A percentile compares a stretch with the other conserved stretches of the same genome.
These are phyloP conservation scores for Suhomyces anneliseae DNA, from an alignment of 1,139 yeast species.

Conservation along the genomic window DNA sequence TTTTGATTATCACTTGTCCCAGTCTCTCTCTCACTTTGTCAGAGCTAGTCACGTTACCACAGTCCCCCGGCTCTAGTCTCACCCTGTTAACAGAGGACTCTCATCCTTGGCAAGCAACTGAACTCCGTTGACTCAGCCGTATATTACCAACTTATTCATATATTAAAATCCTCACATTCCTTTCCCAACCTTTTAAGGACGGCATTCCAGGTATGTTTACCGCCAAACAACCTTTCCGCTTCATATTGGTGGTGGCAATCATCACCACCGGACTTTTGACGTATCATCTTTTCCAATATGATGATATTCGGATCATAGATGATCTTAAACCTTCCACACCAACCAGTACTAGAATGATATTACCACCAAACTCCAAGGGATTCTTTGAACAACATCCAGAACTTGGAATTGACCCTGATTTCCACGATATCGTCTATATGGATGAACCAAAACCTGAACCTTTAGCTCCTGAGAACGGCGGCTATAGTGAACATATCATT, in stretches of 20 bases:
- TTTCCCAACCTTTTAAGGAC: too few relatives aligned
- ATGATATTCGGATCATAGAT: slow-evolving; percentile 1
- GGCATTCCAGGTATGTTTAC: neutral
- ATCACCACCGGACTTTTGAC: slow-evolving; percentile 6
- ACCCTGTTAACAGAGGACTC: too few relatives aligned
- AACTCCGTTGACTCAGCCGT: too few relatives aligned
- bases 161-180: too few relatives aligned
- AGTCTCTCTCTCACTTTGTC: too few relatives aligned
- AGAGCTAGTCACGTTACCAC: too few relatives aligned
- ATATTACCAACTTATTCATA: too few relatives aligned
- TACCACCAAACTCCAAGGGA: slow-evolving; percentile 3
- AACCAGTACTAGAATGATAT: neutral
- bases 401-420: neutral
- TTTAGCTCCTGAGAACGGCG: neutral
- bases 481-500: slow-evolving; percentile 7
- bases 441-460: slow-evolving; percentile 1
- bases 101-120: too few relatives aligned
- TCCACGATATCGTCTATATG: neutral
- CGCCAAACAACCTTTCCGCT: slow-evolving; percentile 3
- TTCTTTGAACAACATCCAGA: slow-evolving; percentile 2
- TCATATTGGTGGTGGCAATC: slow-evolving; percentile 5
- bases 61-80: too few relatives aligned
- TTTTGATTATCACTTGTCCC: too few relatives aligned
- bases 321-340: neutral
- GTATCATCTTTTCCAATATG: slow-evolving; percentile 6